Percentiles rank a stretch among this genome's conserved stretches.
These are phyloP conservation scores for Fusarium ambrosium DNA, from an alignment of 2,329 filamentous ascomycete genomes.

Conservation along the genomic window DNA sequence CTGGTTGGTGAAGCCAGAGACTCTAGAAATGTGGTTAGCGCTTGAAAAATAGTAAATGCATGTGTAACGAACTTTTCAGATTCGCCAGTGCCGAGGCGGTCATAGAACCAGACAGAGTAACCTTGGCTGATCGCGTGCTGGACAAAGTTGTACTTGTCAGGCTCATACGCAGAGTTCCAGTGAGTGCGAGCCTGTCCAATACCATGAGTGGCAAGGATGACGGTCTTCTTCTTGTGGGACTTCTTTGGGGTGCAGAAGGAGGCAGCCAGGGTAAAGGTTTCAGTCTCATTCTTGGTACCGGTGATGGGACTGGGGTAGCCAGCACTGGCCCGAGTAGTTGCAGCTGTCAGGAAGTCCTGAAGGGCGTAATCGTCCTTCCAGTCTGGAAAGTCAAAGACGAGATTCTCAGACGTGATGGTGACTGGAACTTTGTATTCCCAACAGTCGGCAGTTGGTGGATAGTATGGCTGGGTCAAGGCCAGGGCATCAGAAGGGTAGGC, in stretches of 20 bases:
- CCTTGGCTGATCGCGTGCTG: slow-evolving; percentile 30
- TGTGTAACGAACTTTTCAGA: slow-evolving; percentile 11
- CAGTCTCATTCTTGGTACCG: slow-evolving; percentile 25
- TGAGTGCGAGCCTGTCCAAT: slow-evolving; percentile 35
- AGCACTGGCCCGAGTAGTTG: slow-evolving; percentile 22
- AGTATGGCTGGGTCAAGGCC: slow-evolving; percentile 28
- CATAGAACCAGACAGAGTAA: slow-evolving; percentile 38
- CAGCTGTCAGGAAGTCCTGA: slow-evolving; percentile 30
- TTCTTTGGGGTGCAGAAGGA: slow-evolving; percentile 33
- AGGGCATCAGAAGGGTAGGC: not conserved
- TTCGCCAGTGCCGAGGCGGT: slow-evolving; percentile 30
- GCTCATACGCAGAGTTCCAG: slow-evolving; percentile 34
- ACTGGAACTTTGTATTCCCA: slow-evolving; percentile 37
- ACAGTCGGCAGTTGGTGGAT: slow-evolving; percentile 29
- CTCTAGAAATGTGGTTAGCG: not conserved
- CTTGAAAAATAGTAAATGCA: too few relatives aligned
- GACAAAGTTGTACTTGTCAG: slow-evolving; percentile 35
- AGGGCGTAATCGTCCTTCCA: slow-evolving; percentile 33
- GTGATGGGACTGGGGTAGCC: slow-evolving; percentile 26
- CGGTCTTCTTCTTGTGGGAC: slow-evolving; percentile 8
- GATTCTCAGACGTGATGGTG: slow-evolving; percentile 20
- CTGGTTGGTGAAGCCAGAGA: slow-evolving; percentile 34
- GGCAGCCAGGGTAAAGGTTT: slow-evolving; percentile 28
- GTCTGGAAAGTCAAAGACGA: slow-evolving; percentile 26
- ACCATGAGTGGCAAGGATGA: slow-evolving; percentile 31